Percentiles rank a stretch among this genome's conserved stretches.
Conservation (phyloP, 495 filamentous ascomycete genomes). For the Aeminium ludgeri region DNA sequence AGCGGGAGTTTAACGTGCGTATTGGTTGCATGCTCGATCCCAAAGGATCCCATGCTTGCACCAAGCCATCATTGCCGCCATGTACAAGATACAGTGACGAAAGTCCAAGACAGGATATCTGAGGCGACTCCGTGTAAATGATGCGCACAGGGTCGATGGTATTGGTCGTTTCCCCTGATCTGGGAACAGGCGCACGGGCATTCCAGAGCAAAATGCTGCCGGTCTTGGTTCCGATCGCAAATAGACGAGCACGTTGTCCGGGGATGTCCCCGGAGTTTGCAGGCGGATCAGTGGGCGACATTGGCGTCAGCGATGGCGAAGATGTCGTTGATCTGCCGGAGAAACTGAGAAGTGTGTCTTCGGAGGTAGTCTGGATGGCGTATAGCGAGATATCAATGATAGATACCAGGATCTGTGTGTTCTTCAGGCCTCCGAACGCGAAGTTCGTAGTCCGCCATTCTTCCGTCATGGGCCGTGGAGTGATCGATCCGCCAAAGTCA, state of each 20-base stretch:
- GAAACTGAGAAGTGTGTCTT: constrained; percentile 53
- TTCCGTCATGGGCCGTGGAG: constrained; percentile 22
- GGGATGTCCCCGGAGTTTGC: constrained; percentile 42
- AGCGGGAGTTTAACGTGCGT: constrained; percentile 76
- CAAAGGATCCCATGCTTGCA: constrained; percentile 92
- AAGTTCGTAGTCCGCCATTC: constrained; percentile 49
- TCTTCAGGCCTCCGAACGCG: constrained; percentile 34
- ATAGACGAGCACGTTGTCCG: constrained; percentile 63
- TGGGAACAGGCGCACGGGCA: constrained; percentile 45
- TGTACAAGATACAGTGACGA: constrained; percentile 80
- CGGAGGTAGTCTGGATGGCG: constrained; percentile 49
- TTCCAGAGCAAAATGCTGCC: constrained; percentile 76
- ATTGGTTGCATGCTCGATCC: constrained; percentile 65
- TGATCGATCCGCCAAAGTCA: constrained; percentile 10
- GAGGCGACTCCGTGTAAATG: constrained; percentile 83
- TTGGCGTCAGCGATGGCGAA: constrained; percentile 40
- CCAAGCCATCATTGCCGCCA: constrained; percentile 85
- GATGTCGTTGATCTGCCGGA: constrained; percentile 38
- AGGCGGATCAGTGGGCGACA: constrained; percentile 31
- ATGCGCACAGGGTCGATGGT: constrained; percentile 49
- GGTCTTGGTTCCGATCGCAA: constrained; percentile 66
- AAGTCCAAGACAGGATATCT: constrained; percentile 69
- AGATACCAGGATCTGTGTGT: constrained; percentile 46
- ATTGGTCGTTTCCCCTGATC: constrained; percentile 33
- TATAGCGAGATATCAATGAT: constrained; percentile 63